Evolutionary conservation across 1,284 basidiomycete genomes (phyloP), one percentile per base, ranked within the genome.

Genomic region (Pterulicium gracile): DNA sequence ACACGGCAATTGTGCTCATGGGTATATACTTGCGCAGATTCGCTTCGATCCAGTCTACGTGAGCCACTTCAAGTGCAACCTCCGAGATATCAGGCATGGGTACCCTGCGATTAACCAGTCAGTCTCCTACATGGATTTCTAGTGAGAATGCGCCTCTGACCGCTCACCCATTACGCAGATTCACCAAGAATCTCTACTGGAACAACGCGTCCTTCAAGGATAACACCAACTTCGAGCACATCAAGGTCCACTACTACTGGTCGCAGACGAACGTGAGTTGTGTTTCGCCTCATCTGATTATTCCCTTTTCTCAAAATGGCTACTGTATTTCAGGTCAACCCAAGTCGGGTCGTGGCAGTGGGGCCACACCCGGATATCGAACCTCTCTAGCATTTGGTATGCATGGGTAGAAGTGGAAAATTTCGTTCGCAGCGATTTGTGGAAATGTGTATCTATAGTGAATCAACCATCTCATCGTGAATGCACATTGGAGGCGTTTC

Each of bases 51-150:
- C 87, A 0, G 93, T 90, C 24, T 98, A 98, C 65, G 77, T 86
- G 46, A 80, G 81, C 0, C 88, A 92, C 64, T 97, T 98, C 76
- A 97, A 97, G 64, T 95, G 91, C 70, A 95, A 96, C 72, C 64
- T 89, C 53, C 80, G 81, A 27, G 76, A 77, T 42, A 87, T 88
- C 52, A 78, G 84, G 5, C 58, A 81, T 56, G 84, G 86, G 19
- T 95, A 91, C 63, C 90, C 91, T 19, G 73, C 79, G 43, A 73
- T 94, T 44, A 78, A 95, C 64, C 62, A 65, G 79, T 81, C 50
- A 51, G 75, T 60, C 24, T 27, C 21, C 39, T 32, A 10, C 35
- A 14, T 10, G 43, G 43, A 4, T 34, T 24, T 17, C 12, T 41
- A 22, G 19, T 34, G 2, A 20, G 44, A 15, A 47, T 22, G 22